A percentile compares a stretch with the other conserved stretches of the same genome.
Conservation (phyloP, 2,329 filamentous ascomycete genomes). For the Parafenestella ontariensis region DNA sequence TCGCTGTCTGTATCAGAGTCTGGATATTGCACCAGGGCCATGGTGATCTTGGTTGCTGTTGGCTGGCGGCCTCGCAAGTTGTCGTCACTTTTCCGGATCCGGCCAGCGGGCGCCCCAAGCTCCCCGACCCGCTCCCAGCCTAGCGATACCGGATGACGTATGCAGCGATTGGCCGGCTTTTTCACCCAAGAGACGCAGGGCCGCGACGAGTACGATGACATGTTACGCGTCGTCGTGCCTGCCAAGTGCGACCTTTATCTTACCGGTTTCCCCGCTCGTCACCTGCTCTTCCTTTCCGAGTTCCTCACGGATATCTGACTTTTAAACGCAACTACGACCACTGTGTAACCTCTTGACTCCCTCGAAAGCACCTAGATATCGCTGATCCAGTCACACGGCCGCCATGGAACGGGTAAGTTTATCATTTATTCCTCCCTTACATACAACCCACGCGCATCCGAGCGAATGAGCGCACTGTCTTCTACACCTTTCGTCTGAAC, state of each 20-base stretch:
- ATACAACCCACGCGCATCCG: not conserved
- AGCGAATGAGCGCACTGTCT: not conserved
- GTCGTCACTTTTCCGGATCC: conserved; percentile 22
- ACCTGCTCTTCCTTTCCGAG: conserved; percentile 13
- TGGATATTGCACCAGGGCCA: conserved; percentile 44
- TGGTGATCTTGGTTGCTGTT: conserved; percentile 22
- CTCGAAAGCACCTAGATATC: conserved; percentile 1
- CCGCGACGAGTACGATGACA: conserved; percentile 31
- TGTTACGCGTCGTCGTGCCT: conserved; percentile 46
- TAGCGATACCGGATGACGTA: conserved; percentile 40
- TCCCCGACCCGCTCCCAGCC: conserved; percentile 23
- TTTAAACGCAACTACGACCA: not conserved
- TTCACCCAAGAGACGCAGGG: conserved; percentile 25
- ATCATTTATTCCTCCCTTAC: not conserved
- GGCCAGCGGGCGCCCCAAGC: conserved; percentile 12
- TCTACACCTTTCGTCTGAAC: not conserved
- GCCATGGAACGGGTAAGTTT: conserved; percentile 19
- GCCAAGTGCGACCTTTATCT: conserved; percentile 39
- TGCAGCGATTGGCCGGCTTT: conserved; percentile 17
- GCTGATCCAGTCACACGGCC: conserved; percentile 5
- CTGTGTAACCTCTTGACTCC: conserved; percentile 2
- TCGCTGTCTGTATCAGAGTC: conserved; percentile 66
- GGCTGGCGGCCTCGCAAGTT: conserved; percentile 13
- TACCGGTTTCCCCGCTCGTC: conserved; percentile 18
- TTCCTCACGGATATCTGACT: conserved; percentile 5